phyloP scores from a whole-genome alignment of 352 stramenopile species.

The Aphanomyces astaci region DNA sequence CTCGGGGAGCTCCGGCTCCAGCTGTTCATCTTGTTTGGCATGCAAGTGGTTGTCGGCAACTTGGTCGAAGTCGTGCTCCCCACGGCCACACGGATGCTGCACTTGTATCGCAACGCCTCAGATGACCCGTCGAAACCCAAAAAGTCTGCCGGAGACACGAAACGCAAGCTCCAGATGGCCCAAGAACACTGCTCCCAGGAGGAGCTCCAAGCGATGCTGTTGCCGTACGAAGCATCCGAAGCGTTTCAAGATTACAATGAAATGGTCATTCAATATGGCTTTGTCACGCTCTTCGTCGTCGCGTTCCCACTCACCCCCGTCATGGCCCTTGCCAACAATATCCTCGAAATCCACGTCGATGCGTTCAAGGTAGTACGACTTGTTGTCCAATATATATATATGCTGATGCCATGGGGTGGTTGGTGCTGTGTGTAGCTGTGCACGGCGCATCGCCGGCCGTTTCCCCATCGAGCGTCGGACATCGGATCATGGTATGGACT shows the following conservation, averaged over 20 bases:
- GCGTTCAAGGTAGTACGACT: conserved; percentile 72
- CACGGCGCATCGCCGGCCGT: conserved; percentile 65
- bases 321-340: conserved; percentile 85
- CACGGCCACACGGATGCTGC: conserved; percentile 68
- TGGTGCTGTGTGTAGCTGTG: conserved; percentile 32
- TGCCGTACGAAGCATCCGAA: conserved; percentile 74
- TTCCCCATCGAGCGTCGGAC: conserved; percentile 67
- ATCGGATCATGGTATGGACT: conserved; percentile 85
- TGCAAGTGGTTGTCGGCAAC: conserved; percentile 90
- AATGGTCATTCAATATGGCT: conserved; percentile 93
- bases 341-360: conserved; percentile 87
- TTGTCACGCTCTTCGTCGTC: conserved; percentile 91
- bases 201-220: conserved; percentile 62
- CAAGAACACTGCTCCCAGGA: conserved; percentile 56
- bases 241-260: conserved; percentile 87
- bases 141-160: conserved; percentile 9
- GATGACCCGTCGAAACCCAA: conserved; percentile 4
- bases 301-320: conserved; percentile 90
- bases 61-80: conserved; percentile 82
- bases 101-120: conserved; percentile 45
- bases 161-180: background rate
- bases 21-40: conserved; percentile 87
- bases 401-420: background rate
- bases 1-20: conserved; percentile 87
- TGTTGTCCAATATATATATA: too few species aligned